Percentiles rank a stretch among this genome's conserved stretches.
phyloP scores from a whole-genome alignment of 345 rosid genomes.

The Nephelium lappaceum region DNA sequence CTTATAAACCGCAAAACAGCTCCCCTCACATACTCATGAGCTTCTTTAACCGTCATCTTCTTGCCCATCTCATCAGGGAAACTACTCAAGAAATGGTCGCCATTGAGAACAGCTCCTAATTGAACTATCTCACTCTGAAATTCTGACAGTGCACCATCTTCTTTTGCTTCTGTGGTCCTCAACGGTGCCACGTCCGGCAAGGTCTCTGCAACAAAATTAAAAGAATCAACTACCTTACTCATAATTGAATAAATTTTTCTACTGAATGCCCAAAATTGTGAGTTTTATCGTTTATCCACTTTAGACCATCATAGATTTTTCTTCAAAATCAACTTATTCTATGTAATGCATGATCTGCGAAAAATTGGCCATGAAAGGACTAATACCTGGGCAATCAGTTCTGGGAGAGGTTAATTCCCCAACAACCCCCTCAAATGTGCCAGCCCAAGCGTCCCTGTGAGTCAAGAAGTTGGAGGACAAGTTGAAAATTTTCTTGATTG shows the following conservation, averaged over 20 bases:
- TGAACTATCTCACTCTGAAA: conserved; percentile 94
- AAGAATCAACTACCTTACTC: neutral
- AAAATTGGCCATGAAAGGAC: neutral
- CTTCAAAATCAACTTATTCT: neutral
- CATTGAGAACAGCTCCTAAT: conserved; percentile 89
- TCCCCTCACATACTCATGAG: conserved; percentile 71
- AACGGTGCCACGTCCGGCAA: conserved; percentile 72
- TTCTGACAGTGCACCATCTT: conserved; percentile 60
- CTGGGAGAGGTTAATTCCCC: conserved; percentile 70
- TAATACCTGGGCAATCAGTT: conserved; percentile 84
- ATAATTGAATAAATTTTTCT: too few relatives aligned
- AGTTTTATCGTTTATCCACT: too few relatives aligned
- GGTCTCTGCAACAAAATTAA: conserved; percentile 46
- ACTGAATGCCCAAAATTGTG: too few relatives aligned
- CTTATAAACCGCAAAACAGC: conserved; percentile 74
- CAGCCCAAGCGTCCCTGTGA: conserved; percentile 98
- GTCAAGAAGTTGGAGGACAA: conserved; percentile 87
- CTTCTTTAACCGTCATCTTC: conserved; percentile 87
- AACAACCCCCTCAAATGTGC: conserved; percentile 79
- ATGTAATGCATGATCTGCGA: neutral
- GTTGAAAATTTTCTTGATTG: conserved; percentile 87
- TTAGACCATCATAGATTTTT: neutral
- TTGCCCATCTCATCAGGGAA: conserved; percentile 73
- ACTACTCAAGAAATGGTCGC: conserved; percentile 88
- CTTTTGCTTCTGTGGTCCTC: conserved; percentile 76